Base-by-base conservation (phyloP, 768 basidiomycete genomes). In the Boletus tylopilopsis region DNA sequence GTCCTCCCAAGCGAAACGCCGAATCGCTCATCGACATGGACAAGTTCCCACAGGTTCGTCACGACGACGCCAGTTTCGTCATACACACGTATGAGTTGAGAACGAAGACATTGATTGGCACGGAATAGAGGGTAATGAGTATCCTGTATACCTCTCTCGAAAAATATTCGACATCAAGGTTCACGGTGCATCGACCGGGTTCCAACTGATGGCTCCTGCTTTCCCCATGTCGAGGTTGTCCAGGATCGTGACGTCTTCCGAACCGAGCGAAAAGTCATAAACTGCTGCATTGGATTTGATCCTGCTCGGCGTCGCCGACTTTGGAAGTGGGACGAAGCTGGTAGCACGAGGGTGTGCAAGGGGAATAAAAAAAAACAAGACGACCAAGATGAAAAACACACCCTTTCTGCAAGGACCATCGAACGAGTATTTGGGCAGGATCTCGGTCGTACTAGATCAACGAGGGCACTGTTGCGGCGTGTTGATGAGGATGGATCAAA, bases 381-480 rank as follows among this genome's bases (percentile, higher is more conserved):
- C n/a, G 15, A 43, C 45, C 32, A n/a, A 42, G 34, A 38, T 44
- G 38, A 45, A 47, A 39, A 47, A 69, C 79, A 42, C 58, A 88
- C 87, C 84, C 83, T 61, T 78, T 81, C 65, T 96, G 94, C 32
- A 97, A 71, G 24, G 91, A 94, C 90, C 93, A 96, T 21, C 94
- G 80, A 48, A 96, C 71, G 15, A 96, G 77, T 38, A 95, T 74
- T 60, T 96, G 94, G 16, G 91, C 84, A 5, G 79, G 77, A 35
- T 84, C 79, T 47, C 80, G 79, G 35, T 68, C 66, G 55, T 82
- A 67, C 84, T 90, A 52, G 37, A 44, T 51, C 5, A 18, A 51
- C 25, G 25, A 60, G 44, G 49, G 25, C 19, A n/a, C 24, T 41
- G 30, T 23, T 36, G 56, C 33, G 35, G 51, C 45, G 33, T 33